Evolutionary conservation across 768 basidiomycete genomes (phyloP), one percentile per base, ranked within the genome.

Genomic region (Chalciporus sphaerocephalus): DNA sequence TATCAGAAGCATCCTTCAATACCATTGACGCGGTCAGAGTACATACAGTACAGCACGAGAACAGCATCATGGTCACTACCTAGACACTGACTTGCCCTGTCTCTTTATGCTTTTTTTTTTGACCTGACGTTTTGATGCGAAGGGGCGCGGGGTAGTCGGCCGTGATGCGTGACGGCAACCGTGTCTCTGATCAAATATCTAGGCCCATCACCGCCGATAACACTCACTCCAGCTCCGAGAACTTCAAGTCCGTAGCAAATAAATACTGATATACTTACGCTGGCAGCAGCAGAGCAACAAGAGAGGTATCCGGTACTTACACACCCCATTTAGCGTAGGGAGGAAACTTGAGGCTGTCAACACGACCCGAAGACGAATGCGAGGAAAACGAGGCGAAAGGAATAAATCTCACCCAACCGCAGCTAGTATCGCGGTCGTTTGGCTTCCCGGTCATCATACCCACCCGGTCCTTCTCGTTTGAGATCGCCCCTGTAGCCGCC

Each of bases 391-490:
- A 53, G 38, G 47, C 53, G 20, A 50, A 59, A 47, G 46, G 57
- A 59, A 62, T 42, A 55, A 58, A 54, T 69, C 60, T 57, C 62
- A 62, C 61, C 60, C 60, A 56, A 65, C 62, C 63, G 58, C 65
- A 59, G 54, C 75, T 80, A 91, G 68, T 87, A 89, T 60, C 89
- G 79, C 59, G 85, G 82, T 61, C 89, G 84, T 69, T 92, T 92
- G 25, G 74, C 58, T 54, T 90, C 88, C 54, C 88, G 79, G 66
- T 91, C 88, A 60, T 91, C 88, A 66, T 76, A 87, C 66, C 83
- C 83, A 70, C 83, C 81, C 42, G 83, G 76, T 55, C 78, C 80
- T 61, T 76, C 76, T 53, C 87, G 80, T 69, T 89, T 89, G 71
- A 87, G 81, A 61, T 85, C 85, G 28, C 78, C 77, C 51, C 83